A percentile compares a stretch with the other conserved stretches of the same genome.
Evolutionary conservation across 2,329 filamentous ascomycete genomes (phyloP).

Genomic region (Microdochium paspali): DNA sequence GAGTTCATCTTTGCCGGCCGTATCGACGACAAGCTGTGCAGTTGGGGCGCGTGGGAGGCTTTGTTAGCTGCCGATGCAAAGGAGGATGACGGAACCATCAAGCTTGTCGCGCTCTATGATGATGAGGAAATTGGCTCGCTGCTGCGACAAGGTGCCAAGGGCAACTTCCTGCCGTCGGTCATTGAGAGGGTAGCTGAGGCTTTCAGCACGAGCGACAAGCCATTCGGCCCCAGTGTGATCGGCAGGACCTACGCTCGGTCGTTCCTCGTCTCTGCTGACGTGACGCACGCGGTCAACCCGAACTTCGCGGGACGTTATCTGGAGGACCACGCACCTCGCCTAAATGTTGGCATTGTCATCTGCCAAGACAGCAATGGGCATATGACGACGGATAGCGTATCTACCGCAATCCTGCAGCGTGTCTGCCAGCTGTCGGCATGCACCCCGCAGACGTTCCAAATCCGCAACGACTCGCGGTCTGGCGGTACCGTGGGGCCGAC

Average conservation of each 20-base stretch:
- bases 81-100: slow-evolving; percentile 60
- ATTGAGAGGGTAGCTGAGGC: slow-evolving; percentile 75
- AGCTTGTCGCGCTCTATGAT: slow-evolving; percentile 90
- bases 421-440: slow-evolving; percentile 66
- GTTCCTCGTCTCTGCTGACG: slow-evolving; percentile 87
- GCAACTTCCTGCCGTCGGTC: slow-evolving; percentile 76
- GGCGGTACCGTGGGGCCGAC: slow-evolving; percentile 95
- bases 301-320: slow-evolving; percentile 85
- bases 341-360: slow-evolving; percentile 81
- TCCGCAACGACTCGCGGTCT: slow-evolving; percentile 80
- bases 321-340: slow-evolving; percentile 71
- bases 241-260: slow-evolving; percentile 83
- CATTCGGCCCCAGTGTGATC: slow-evolving; percentile 52
- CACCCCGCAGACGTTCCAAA: slow-evolving; percentile 82
- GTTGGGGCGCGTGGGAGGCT: slow-evolving; percentile 79
- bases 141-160: slow-evolving; percentile 78
- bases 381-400: slow-evolving; percentile 90
- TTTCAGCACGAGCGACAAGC: slow-evolving; percentile 28
- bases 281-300: slow-evolving; percentile 88
- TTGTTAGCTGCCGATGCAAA: slow-evolving; percentile 59
- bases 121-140: slow-evolving; percentile 93
- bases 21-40: slow-evolving; percentile 97
- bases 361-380: slow-evolving; percentile 82
- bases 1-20: slow-evolving; percentile 93
- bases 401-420: slow-evolving; percentile 68